Base-by-base conservation (phyloP, 352 stramenopile genomes). In the Peronospora farinosa region DNA sequence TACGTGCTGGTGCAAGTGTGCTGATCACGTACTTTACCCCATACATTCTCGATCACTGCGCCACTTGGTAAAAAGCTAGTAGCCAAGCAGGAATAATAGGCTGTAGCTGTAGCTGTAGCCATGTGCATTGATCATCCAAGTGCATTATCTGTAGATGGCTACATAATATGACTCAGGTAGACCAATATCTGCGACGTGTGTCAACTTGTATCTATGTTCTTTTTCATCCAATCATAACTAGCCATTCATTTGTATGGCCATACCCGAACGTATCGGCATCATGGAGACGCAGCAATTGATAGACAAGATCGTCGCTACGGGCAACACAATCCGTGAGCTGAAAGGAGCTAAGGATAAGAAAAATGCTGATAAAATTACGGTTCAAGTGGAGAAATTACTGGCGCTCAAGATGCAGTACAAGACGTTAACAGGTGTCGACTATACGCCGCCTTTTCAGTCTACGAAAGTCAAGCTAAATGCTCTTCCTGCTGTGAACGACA, bases 1-100 rank as follows among this genome's bases (percentile, higher is more conserved):
- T 92, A 67, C 86, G 96, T 49, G 95, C 96, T 15, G 96, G 96
- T 40, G 88, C 94, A 47, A 96, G 97, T 74, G 93, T 98, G 52
- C 97, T 99, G 60, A 92, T 99, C 65, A 99, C 96, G 51, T 99
- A 99, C 78, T 98, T 98, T 60, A 84, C 85, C 49, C 85, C 85
- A 7, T 90, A 83, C 67, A 92, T 95, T 60, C 64, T 95, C 43
- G 81, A 95, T 21, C 71, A 60, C 50, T 86, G 83, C 62, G 76
- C 74, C 35, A 74, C 86, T 63, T 95, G 84, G 84, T 91, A 63
- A 67, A 63, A 67, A 40, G 28, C 3, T 32, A 7, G 0, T 27
- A 27, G 23, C 23, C 1, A 32, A 11, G 28, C 10, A 32, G 4
- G 5, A 32, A 9, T 9, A 12, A 36, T 15, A 8, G 7, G 28